Base-by-base conservation (phyloP, 192 early-diverging fungal genomes). In the Coemansia sp. region DNA sequence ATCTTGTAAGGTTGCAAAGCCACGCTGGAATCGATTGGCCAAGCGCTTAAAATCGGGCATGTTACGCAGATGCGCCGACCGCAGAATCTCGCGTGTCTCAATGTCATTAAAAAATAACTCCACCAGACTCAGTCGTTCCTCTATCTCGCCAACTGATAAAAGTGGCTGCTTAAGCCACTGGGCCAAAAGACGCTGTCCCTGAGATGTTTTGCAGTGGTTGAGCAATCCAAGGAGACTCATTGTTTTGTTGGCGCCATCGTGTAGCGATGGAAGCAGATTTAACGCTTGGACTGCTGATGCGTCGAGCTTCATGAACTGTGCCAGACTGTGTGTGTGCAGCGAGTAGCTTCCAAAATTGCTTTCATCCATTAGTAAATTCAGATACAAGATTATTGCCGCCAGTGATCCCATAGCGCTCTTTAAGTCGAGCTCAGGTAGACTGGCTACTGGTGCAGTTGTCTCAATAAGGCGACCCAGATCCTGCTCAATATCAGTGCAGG, bases 151-250 rank as follows among this genome's bases (percentile, higher is more conserved):
- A 18, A 91, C 38, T 23, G 87, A 81, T 62, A 95, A 71, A 5
- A 96, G 82, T 12, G 95, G 95, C 71, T 96, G 94, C 64, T 93
- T 93, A 23, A 98, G 80, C 93, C 94, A 98, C 62, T 93, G 91
- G n/a, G 82, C 87, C 41, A 98, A 74, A 61, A 96, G 71, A 2
- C 95, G 73, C 18, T 88, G 82, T 0, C 95, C 95, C 56, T 95
- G 93, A 0, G 90, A 68, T 5, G 95, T 98, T 57, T 92, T 92
- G 83, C 93, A 94, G 58, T 90, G 85, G 76, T 96, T 92, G 28
- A 98, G 74, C 30, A 97, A 76, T 0, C 94, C 93, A 57, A 86
- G 92, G 27, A 97, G 72, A 67, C 84, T 85, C 87, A 88, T 88
- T 4, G 78, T 74, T 54, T 74, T 71, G 56, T 67, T 75, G 21